Evolutionary conservation across 2,329 filamentous ascomycete species (phyloP), one percentile per base, ranked within the genome.

Genomic region (Paraphoma sp.): DNA sequence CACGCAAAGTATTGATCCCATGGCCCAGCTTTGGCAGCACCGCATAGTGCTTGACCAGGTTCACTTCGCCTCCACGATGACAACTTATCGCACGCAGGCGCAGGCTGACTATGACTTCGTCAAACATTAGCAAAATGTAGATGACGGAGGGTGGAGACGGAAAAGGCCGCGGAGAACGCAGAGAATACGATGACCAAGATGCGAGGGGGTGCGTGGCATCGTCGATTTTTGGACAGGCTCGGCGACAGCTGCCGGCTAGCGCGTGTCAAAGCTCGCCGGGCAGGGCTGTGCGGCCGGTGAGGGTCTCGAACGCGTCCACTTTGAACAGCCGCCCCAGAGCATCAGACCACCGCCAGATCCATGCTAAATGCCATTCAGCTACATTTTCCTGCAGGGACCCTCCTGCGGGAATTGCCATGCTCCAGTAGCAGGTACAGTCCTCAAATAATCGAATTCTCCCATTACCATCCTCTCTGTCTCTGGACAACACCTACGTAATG

Each of bases 391-490:
- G 43, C 53, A 53, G 48, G 45, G 55, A 49, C 49, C 57, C 23
- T 44, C 28, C 51, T 52, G 55, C 60, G 58, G 64, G 52, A 60
- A 42, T 45, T 59, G 48, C 57, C 57, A 58, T 58, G 33, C 49
- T 62, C 33, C 48, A 17, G 47, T 45, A n/a, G 48, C 48, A 45
- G 54, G 60, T 52, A 57, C 55, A 57, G 30, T 36, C 49, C 57
- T 68, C 64, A 67, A 65, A 65, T 66, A 61, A 64, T 55, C 58
- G 44, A 17, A 46, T 54, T 45, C 14, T 56, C 68, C 64, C 56
- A 56, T 50, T 51, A 45, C 61, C 57, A 59, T 57, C 38, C 40
- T 38, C 30, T 51, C 51, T 45, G 57, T 44, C 49, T 62, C 45
- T 48, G 48, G 55, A 63, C 61, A 61, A 59, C 61, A 64, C 57